phyloP scores from a whole-genome alignment of 208 protist genomes.

The Phytomonas sp. region DNA sequence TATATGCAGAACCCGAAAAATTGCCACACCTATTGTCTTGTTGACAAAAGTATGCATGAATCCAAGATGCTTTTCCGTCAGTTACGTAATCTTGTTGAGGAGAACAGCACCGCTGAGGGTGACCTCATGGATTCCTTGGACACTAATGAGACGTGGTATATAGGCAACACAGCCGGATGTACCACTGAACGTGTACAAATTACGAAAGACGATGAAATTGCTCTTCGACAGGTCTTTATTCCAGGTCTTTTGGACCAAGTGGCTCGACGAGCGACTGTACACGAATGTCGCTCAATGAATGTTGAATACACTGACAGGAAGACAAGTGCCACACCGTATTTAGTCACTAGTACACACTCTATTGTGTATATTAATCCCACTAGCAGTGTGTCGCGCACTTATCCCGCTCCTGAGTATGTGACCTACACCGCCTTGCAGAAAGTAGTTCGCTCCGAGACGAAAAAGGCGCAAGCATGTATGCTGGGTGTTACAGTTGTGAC shows the following conservation, averaged over 20 bases:
- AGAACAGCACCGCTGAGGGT: slow-evolving; percentile 16
- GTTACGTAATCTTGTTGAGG: slow-evolving; percentile 22
- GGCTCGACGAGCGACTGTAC: slow-evolving; percentile 73
- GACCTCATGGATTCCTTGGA: slow-evolving; percentile 65
- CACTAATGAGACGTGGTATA: slow-evolving; percentile 28
- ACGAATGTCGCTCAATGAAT: slow-evolving; percentile 79
- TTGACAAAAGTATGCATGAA: slow-evolving; percentile 83
- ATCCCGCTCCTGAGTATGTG: slow-evolving; percentile 83
- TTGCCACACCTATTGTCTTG: slow-evolving; percentile 59
- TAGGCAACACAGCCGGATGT: slow-evolving; percentile 8
- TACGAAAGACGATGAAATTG: slow-evolving; percentile 49
- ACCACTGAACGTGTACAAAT: slow-evolving; percentile 6
- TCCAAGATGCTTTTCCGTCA: slow-evolving; percentile 57
- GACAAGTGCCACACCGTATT: slow-evolving; percentile 72
- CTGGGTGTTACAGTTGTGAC: slow-evolving; percentile 81
- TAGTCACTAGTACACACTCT: slow-evolving; percentile 42
- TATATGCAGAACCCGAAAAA: slow-evolving; percentile 35
- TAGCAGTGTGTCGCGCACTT: slow-evolving; percentile 72
- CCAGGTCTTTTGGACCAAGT: slow-evolving; percentile 84
- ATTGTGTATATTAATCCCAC: slow-evolving; percentile 84
- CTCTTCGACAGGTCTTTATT: slow-evolving; percentile 76
- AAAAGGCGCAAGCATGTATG: slow-evolving; percentile 75
- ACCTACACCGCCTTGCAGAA: slow-evolving; percentile 75
- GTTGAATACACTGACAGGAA: slow-evolving; percentile 81
- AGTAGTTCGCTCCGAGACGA: slow-evolving; percentile 63